A percentile compares a stretch with the other conserved stretches of the same genome.
phyloP scores from a whole-genome alignment of 192 early-diverging fungal species.

The Lobulomyces angularis region DNA sequence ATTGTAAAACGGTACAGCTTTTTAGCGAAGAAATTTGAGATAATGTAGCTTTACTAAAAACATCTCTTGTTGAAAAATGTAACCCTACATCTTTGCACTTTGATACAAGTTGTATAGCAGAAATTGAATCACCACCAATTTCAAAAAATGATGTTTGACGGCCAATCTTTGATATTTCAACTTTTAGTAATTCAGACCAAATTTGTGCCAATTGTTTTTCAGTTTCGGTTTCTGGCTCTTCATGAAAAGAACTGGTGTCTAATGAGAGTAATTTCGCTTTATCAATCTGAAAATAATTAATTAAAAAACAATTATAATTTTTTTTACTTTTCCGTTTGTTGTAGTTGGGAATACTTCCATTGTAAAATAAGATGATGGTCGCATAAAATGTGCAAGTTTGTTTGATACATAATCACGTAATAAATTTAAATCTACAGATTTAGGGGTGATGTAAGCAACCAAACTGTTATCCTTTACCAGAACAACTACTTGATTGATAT shows the following conservation, averaged over 20 bases:
- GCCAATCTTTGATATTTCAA: constrained; percentile 1
- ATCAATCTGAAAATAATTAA: too few species aligned
- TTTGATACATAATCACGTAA: too few species aligned
- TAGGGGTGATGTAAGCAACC: background rate
- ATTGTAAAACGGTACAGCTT: too few species aligned
- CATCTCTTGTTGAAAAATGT: background rate
- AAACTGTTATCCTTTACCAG: background rate
- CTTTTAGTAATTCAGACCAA: constrained; percentile 5
- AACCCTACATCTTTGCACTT: constrained; percentile 1
- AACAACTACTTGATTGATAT: background rate
- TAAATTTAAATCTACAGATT: too few species aligned
- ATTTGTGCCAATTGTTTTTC: background rate
- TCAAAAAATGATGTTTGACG: constrained; percentile 14
- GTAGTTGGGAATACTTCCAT: background rate
- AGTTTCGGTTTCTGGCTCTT: too few species aligned
- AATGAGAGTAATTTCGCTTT: too few species aligned
- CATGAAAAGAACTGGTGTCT: too few species aligned
- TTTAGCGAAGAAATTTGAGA: too few species aligned
- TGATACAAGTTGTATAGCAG: constrained; percentile 9
- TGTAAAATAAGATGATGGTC: background rate
- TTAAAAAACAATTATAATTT: too few species aligned
- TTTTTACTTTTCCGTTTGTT: too few species aligned
- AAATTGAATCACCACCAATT: constrained; percentile 16
- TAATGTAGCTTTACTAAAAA: constrained; percentile 6
- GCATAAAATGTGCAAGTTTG: too few species aligned